phyloP scores from a whole-genome alignment of 2,329 filamentous ascomycete genomes.

The Clonostachys solani region DNA sequence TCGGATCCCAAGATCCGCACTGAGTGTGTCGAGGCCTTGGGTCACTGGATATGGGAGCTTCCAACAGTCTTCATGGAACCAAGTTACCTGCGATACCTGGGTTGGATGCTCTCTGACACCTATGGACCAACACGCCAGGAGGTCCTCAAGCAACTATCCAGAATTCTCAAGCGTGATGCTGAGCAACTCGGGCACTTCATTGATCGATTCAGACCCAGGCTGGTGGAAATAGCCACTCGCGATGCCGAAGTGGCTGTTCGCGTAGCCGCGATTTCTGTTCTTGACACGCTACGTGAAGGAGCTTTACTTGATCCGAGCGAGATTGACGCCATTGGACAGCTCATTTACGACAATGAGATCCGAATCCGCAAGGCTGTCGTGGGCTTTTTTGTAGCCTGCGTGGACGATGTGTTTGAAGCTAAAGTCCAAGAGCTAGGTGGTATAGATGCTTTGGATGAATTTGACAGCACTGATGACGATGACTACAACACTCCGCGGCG shows the following conservation, averaged over 20 bases:
- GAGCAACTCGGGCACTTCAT: conserved; percentile 89
- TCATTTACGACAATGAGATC: conserved; percentile 84
- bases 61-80: conserved; percentile 89
- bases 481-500: conserved; percentile 72
- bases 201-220: conserved; percentile 78
- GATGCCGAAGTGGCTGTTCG: conserved; percentile 81
- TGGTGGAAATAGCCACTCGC: conserved; percentile 88
- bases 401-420: conserved; percentile 74
- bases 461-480: conserved; percentile 68
- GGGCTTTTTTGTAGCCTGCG: conserved; percentile 83
- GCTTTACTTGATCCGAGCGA: conserved; percentile 89
- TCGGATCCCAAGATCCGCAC: conserved; percentile 84
- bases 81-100: conserved; percentile 85
- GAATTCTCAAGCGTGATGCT: conserved; percentile 75
- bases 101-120: conserved; percentile 90
- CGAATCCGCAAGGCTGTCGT: conserved; percentile 86
- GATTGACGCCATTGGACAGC: conserved; percentile 79
- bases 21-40: conserved; percentile 83
- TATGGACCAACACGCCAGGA: conserved; percentile 73
- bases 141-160: conserved; percentile 76
- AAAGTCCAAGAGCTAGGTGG: conserved; percentile 84
- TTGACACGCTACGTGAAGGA: conserved; percentile 76
- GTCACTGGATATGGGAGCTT: conserved; percentile 81
- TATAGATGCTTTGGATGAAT: conserved; percentile 70
- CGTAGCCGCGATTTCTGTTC: conserved; percentile 73